A percentile compares a stretch with the other conserved stretches of the same genome.
Evolutionary conservation across 148 eudicot genomes (phyloP).

Genomic region (Amaranthus hypochondriacus): DNA sequence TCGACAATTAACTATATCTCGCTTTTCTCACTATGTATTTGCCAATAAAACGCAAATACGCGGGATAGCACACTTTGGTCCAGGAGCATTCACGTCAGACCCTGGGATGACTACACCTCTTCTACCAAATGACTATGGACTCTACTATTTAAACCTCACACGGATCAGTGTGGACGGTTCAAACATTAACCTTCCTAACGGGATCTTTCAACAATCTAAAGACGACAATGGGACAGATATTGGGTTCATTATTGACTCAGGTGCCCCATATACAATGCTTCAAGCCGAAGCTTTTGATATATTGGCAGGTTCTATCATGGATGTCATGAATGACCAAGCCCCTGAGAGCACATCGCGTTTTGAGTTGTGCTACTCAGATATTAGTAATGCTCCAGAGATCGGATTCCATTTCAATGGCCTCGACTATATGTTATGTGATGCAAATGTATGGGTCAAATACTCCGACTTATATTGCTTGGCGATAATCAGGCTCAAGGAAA

Average conservation of each 20-base stretch:
- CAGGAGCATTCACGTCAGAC: slow-evolving; percentile 10
- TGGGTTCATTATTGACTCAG: slow-evolving; percentile 29
- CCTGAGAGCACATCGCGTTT: slow-evolving; percentile 20
- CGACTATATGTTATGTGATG: slow-evolving; percentile 27
- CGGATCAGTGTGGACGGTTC: slow-evolving; percentile 28
- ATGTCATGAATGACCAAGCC: slow-evolving; percentile 17
- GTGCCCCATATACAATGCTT: slow-evolving; percentile 24
- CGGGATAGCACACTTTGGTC: slow-evolving; percentile 26
- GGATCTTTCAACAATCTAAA: slow-evolving; percentile 19
- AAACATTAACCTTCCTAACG: slow-evolving; percentile 18
- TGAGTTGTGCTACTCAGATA: slow-evolving; percentile 26
- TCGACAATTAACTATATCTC: slow-evolving; percentile 23
- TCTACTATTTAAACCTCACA: slow-evolving; percentile 25
- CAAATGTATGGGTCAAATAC: slow-evolving; percentile 27
- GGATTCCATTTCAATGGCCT: slow-evolving; percentile 28
- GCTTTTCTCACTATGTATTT: slow-evolving; percentile 27
- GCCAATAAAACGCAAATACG: slow-evolving; percentile 22
- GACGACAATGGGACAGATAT: background rate
- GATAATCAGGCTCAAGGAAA: slow-evolving; percentile 20
- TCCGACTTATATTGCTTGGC: slow-evolving; percentile 27
- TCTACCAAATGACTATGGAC: slow-evolving; percentile 5
- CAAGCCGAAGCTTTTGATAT: slow-evolving; percentile 26
- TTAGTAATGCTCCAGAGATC: slow-evolving; percentile 30
- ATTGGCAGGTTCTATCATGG: slow-evolving; percentile 14
- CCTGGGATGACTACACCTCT: slow-evolving; percentile 29